phyloP scores from a whole-genome alignment of 768 basidiomycete genomes.

The Amanita thiersii region DNA sequence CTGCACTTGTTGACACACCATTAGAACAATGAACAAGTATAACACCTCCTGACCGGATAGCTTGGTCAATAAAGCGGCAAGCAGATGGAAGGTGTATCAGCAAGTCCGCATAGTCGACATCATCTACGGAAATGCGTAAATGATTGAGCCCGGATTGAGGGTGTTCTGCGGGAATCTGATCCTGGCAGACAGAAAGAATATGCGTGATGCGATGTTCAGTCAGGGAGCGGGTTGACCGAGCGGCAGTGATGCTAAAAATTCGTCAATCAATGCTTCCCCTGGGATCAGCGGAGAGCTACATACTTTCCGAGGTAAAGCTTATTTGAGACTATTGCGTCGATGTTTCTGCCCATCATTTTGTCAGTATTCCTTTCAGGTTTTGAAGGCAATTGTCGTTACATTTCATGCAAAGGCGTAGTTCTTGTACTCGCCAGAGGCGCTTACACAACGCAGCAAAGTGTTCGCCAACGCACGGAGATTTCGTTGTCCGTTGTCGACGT shows the following conservation, averaged over 20 bases:
- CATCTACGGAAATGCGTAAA: constrained; percentile 62
- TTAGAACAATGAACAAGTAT: constrained; percentile 64
- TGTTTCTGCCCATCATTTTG: constrained; percentile 56
- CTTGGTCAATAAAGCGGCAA: constrained; percentile 59
- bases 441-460: too few relatives aligned
- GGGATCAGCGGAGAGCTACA: constrained; percentile 24
- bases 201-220: constrained; percentile 73
- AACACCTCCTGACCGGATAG: constrained; percentile 46
- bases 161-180: constrained; percentile 62
- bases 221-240: constrained; percentile 62
- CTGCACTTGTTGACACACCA: constrained; percentile 57
- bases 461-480: too few relatives aligned
- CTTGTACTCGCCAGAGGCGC: constrained; percentile 6
- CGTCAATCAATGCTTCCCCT: constrained; percentile 14
- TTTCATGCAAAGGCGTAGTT: too few relatives aligned
- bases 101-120: constrained; percentile 63
- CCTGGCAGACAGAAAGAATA: constrained; percentile 69
- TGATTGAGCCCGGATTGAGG: constrained; percentile 65
- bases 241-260: constrained; percentile 51
- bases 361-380: constrained; percentile 12
- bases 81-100: constrained; percentile 59
- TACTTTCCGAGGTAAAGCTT: constrained; percentile 71
- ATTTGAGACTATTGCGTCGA: constrained; percentile 57
- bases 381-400: constrained; percentile 13
- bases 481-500: constrained; percentile 10